Conservation (phyloP, 305 asterid genomes). For the Plantago coronopus region DNA sequence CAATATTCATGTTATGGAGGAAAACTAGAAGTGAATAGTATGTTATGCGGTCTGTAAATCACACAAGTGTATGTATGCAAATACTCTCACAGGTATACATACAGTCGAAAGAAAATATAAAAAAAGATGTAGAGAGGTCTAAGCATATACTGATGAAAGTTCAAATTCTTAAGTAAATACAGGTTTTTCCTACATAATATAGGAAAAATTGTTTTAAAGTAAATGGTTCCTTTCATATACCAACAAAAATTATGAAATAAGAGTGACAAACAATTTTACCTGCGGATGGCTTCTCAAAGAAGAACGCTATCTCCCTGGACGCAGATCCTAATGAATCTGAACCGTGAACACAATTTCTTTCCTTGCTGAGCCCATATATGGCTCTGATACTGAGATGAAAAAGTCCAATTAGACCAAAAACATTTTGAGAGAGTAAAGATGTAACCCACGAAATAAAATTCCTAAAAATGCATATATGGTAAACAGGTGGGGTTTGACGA, state of each 20-base stretch:
- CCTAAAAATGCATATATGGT: too few relatives aligned
- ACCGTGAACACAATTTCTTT: slow-evolving; percentile 81
- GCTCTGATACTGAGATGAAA: slow-evolving; percentile 62
- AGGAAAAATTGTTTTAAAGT: too few relatives aligned
- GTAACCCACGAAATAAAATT: too few relatives aligned
- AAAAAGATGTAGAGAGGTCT: too few relatives aligned
- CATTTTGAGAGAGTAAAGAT: not conserved
- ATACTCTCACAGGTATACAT: too few relatives aligned
- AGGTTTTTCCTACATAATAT: not conserved
- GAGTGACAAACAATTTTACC: slow-evolving; percentile 35
- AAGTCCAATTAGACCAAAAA: slow-evolving; percentile 9
- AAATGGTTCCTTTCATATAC: not conserved
- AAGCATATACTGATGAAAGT: too few relatives aligned
- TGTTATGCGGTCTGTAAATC: too few relatives aligned
- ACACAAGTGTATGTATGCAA: too few relatives aligned
- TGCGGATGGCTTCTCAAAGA: slow-evolving; percentile 48
- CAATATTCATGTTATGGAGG: too few relatives aligned
- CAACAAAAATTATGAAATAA: not conserved
- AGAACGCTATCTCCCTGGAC: slow-evolving; percentile 62
- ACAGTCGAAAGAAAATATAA: too few relatives aligned
- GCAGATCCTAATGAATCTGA: slow-evolving; percentile 80
- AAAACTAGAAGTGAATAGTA: too few relatives aligned
- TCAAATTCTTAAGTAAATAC: too few relatives aligned
- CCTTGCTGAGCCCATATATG: slow-evolving; percentile 57
- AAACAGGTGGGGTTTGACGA: not conserved